A percentile compares a stretch with the other conserved stretches of the same genome.
These are phyloP conservation scores for Pharnaceum exiguum DNA, from an alignment of 148 eudicot genomes.

Conservation along the genomic window DNA sequence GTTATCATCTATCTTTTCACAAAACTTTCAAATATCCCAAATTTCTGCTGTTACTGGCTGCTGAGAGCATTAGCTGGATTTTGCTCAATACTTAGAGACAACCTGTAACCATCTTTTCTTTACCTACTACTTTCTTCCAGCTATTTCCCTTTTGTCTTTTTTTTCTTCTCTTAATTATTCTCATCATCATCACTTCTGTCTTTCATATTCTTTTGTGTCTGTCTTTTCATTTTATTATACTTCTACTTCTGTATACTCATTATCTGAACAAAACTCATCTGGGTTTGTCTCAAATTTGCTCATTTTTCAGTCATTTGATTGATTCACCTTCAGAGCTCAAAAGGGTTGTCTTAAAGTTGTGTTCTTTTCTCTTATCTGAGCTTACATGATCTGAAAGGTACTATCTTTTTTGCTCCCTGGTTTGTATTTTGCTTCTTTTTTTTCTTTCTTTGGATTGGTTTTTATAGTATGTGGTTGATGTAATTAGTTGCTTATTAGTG, in stretches of 20 bases:
- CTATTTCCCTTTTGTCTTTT: conserved; percentile 10
- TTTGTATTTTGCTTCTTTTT: not conserved
- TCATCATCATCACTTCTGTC: not conserved
- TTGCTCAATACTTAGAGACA: conserved; percentile 8
- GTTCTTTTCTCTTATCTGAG: conserved; percentile 2
- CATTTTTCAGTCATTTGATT: not conserved
- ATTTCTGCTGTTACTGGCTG: no score
- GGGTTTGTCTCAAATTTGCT: conserved; percentile 6
- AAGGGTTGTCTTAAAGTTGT: conserved; percentile 2
- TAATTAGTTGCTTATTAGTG: not conserved
- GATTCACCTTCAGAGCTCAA: not conserved
- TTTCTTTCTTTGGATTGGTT: not conserved
- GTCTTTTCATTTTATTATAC: not conserved
- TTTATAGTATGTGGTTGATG: not conserved
- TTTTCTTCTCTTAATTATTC: not conserved
- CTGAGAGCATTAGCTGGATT: conserved; percentile 23
- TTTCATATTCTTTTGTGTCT: not conserved
- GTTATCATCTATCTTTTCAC: no score
- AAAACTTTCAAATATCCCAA: no score
- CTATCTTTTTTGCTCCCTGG: conserved; percentile 17
- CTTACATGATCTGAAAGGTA: conserved; percentile 30
- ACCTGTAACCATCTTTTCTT: no score
- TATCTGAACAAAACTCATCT: not conserved
- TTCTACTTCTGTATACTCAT: not conserved
- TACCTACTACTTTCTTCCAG: conserved; percentile 15